These are phyloP conservation scores for Thielaviopsis ethacetica DNA, from an alignment of 2,329 filamentous ascomycete genomes.

Conservation along the genomic window DNA sequence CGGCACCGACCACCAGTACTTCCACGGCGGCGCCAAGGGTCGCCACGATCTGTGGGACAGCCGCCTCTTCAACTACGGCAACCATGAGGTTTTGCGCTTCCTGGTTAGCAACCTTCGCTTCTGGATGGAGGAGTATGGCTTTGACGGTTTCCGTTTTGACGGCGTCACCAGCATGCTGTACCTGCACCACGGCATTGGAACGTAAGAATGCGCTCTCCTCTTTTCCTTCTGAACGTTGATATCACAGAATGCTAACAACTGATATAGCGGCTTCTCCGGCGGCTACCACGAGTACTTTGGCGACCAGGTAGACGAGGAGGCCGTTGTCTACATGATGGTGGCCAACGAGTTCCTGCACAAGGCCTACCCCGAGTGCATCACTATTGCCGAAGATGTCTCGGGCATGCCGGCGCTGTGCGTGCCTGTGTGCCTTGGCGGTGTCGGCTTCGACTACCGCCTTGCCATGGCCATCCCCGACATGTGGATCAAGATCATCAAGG, in stretches of 20 bases:
- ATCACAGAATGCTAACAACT: conserved; percentile 15
- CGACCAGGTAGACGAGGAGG: conserved; percentile 74
- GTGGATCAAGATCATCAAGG: conserved; percentile 98
- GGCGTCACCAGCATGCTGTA: conserved; percentile 99
- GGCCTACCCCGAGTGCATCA: conserved; percentile 78
- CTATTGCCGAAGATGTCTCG: conserved; percentile 91
- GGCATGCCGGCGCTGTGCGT: conserved; percentile 97
- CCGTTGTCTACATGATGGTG: conserved; percentile 85
- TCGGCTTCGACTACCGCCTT: conserved; percentile 93
- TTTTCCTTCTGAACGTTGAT: not conserved
- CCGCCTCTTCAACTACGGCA: conserved; percentile 90
- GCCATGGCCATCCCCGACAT: conserved; percentile 97
- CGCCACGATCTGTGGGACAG: conserved; percentile 92
- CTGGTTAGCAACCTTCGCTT: conserved; percentile 87
- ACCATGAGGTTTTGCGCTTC: conserved; percentile 90
- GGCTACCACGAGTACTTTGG: conserved; percentile 99
- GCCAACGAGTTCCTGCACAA: conserved; percentile 90
- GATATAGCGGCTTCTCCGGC: conserved; percentile 70
- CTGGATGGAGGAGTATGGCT: conserved; percentile 98
- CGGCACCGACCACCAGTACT: conserved; percentile 87
- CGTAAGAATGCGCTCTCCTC: conserved; percentile 38
- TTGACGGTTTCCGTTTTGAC: conserved; percentile 95
- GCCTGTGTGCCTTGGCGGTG: conserved; percentile 66
- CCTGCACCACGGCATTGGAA: conserved; percentile 87
- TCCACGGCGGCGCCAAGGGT: conserved; percentile 73